Base-by-base conservation (phyloP, 2,329 filamentous ascomycete genomes). In the Graphiopsis chlorocephala region DNA sequence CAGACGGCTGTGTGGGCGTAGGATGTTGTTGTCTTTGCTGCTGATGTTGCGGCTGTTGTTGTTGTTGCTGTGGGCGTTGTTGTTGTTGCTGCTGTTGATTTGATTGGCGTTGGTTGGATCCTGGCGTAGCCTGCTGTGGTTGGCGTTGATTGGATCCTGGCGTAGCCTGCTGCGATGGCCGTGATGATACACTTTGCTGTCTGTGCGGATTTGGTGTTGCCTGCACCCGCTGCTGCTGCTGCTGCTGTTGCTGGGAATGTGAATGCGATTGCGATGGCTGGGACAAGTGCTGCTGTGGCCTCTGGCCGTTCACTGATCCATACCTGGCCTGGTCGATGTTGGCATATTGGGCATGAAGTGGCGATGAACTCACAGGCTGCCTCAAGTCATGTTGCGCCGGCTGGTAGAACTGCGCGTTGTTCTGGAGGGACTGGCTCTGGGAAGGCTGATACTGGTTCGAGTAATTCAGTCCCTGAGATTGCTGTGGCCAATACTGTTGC, bases 401-500 rank as follows among this genome's bases (percentile, higher is more conserved):
- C 12, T 20, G 23, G 15, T 29, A 62, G 5, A 50, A 23, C 17
- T 62, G 60, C 6, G 15, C 60, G 53, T 62, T 62, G 8, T 28
- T 28, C 17, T 53, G 60, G 1, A 31, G 1, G 3, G 60, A 17
- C 15, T 62, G 60, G 20, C 14, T 53, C 12, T 38, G 53, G 7
- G 17, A 4, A 55, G 47, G 25, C 25, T 45, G 48, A 45, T 45
- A 38, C 26, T 61, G 55, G 15, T n/a, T 42, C 31, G 33, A n/a
- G 53, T 62, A 45, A 23, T 45, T 62, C 4, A 33, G 17, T 20
- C 17, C 60, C 20, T 62, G 59, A 1, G 28, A n/a, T 15, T n/a
- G 15, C 17, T 48, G 48, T 5, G 45, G 31, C 60, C 60, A 62
- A 25, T 55, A 53, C n/a, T 55, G 48, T 38, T 62, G 47, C 33